Conservation (phyloP, 495 filamentous ascomycete genomes). For the Penicillium canariense region DNA sequence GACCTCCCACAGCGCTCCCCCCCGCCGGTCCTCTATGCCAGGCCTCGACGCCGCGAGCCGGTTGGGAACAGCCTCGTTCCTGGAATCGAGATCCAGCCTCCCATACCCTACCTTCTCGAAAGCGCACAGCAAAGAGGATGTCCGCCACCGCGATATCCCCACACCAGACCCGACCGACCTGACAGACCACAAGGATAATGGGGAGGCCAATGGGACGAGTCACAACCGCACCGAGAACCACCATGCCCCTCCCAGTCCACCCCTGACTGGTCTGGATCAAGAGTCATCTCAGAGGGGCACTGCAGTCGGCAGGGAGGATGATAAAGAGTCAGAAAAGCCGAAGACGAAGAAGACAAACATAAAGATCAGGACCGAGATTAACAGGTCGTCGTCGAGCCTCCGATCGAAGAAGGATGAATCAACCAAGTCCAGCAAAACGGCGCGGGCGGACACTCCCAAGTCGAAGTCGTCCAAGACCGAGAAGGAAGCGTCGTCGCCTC, state of each 20-base stretch:
- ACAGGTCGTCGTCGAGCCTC: slow-evolving; percentile 43
- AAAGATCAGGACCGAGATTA: slow-evolving; percentile 42
- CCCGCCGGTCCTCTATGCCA: slow-evolving; percentile 52
- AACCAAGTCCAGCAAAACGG: slow-evolving; percentile 39
- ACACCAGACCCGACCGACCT: slow-evolving; percentile 81
- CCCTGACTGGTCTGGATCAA: slow-evolving; percentile 55
- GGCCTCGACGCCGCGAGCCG: slow-evolving; percentile 40
- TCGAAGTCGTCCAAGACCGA: slow-evolving; percentile 31
- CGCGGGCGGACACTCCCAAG: slow-evolving; percentile 44
- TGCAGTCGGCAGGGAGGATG: slow-evolving; percentile 30
- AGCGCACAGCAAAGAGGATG: slow-evolving; percentile 79
- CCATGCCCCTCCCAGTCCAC: slow-evolving; percentile 60
- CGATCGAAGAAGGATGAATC: slow-evolving; percentile 39
- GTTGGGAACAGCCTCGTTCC: slow-evolving; percentile 42
- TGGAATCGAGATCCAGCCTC: slow-evolving; percentile 57
- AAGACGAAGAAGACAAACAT: slow-evolving; percentile 38
- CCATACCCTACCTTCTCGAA: slow-evolving; percentile 89
- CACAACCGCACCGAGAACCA: slow-evolving; percentile 30
- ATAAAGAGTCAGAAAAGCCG: slow-evolving; percentile 38
- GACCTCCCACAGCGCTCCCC: slow-evolving; percentile 24
- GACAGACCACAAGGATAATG: slow-evolving; percentile 48
- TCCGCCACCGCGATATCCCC: slow-evolving; percentile 65
- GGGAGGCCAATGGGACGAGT: slow-evolving; percentile 25
- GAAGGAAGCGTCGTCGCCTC: slow-evolving; percentile 29
- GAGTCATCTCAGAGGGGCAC: slow-evolving; percentile 49